These are phyloP conservation scores for Cladosporium sp. DNA, from an alignment of 2,329 filamentous ascomycete species.

Conservation along the genomic window DNA sequence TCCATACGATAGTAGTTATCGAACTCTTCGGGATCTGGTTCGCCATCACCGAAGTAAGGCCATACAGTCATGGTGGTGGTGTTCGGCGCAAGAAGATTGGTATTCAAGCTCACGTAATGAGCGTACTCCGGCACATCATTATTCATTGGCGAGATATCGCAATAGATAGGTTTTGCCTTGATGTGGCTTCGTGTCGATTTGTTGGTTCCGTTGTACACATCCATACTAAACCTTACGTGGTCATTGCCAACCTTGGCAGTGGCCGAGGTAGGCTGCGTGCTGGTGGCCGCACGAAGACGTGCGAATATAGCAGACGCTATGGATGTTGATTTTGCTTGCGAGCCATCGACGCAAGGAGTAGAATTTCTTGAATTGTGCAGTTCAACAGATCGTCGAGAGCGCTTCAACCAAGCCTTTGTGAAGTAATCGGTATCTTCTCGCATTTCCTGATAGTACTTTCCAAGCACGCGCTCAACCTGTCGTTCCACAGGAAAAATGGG, in stretches of 20 bases:
- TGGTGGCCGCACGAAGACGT: not conserved
- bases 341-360: not conserved
- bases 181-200: not conserved
- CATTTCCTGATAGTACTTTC: conserved; percentile 24
- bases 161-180: not conserved
- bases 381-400: conserved; percentile 16
- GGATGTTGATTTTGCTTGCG: not conserved
- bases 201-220: not conserved
- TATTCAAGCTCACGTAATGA: conserved; percentile 39
- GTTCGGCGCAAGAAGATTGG: conserved; percentile 41
- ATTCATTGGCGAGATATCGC: conserved; percentile 4
- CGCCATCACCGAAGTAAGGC: conserved; percentile 37
- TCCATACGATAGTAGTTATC: conserved; percentile 28
- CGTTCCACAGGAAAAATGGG: not conserved
- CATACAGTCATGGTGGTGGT: conserved; percentile 37
- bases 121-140: conserved; percentile 35
- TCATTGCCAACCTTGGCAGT: not conserved
- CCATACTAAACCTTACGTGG: not conserved
- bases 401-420: conserved; percentile 18
- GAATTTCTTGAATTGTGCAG: not conserved
- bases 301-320: not conserved
- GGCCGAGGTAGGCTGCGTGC: not conserved
- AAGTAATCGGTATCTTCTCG: conserved; percentile 27
- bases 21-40: conserved; percentile 27
- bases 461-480: conserved; percentile 22